These are phyloP conservation scores for Cyberlindnera xylosilytica DNA, from an alignment of 805 yeast species.

Conservation along the genomic window DNA sequence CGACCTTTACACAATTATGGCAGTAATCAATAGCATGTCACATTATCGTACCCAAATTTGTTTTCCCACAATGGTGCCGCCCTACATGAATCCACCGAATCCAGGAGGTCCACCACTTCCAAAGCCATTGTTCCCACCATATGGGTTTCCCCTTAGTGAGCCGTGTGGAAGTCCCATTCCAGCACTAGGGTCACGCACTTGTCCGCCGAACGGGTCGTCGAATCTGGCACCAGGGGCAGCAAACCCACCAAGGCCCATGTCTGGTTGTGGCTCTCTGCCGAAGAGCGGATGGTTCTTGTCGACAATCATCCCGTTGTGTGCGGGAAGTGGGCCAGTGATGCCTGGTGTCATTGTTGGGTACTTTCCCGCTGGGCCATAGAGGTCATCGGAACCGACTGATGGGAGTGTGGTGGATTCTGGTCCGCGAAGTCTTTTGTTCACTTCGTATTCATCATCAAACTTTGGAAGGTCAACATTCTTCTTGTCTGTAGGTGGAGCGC, in stretches of 20 bases:
- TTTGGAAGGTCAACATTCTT: slow-evolving; percentile 37
- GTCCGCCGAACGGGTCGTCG: slow-evolving; percentile 13
- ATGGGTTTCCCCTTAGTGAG: slow-evolving; percentile 3
- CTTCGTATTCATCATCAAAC: slow-evolving; percentile 51
- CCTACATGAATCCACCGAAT: slow-evolving; percentile 10
- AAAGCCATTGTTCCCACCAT: slow-evolving; percentile 2
- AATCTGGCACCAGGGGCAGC: slow-evolving; percentile 13
- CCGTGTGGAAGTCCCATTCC: slow-evolving; percentile 18
- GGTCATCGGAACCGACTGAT: slow-evolving; percentile 48
- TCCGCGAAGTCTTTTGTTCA: slow-evolving; percentile 4
- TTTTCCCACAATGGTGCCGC: no score
- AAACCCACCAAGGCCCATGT: neutral
- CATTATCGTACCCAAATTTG: no score
- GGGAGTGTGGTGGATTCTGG: slow-evolving; percentile 18
- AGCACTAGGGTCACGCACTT: slow-evolving; percentile 4
- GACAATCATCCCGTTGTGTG: slow-evolving; percentile 53
- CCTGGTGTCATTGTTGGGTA: slow-evolving; percentile 43
- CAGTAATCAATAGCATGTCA: no score
- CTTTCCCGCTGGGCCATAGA: slow-evolving; percentile 44
- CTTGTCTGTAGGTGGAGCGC: neutral
- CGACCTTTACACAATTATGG: no score
- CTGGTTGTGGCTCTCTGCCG: neutral
- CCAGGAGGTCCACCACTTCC: slow-evolving; percentile 13
- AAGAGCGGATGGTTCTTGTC: slow-evolving; percentile 51
- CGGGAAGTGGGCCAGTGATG: neutral